Evolutionary conservation across 805 yeast species (phyloP).

Genomic region (Kodamaea restingae): DNA sequence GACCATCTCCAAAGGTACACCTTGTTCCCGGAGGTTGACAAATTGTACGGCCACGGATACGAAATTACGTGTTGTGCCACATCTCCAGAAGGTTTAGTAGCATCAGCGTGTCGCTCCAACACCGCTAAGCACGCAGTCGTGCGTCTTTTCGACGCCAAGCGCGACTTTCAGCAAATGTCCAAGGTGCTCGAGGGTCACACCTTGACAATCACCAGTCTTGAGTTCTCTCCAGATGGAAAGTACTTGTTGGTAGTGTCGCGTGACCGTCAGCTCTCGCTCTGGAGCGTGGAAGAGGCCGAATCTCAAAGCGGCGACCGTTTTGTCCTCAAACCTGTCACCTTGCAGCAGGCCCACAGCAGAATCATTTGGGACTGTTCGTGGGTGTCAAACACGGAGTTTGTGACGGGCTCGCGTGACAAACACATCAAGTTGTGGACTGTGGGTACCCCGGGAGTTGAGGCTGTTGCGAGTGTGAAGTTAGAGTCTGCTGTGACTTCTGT

Average conservation of each 20-base stretch:
- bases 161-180: conserved; percentile 48
- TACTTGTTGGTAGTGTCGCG: conserved; percentile 77
- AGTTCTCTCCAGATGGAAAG: conserved; percentile 65
- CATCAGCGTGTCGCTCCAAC: conserved; percentile 91
- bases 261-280: conserved; percentile 70
- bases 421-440: conserved; percentile 69
- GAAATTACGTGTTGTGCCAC: conserved; percentile 80
- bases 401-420: conserved; percentile 87
- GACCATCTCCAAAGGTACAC: conserved; percentile 90
- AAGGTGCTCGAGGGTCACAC: conserved; percentile 62
- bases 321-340: conserved; percentile 37
- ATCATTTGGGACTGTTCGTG: conserved; percentile 96
- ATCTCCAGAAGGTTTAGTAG: conserved; percentile 64
- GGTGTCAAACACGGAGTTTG: conserved; percentile 49
- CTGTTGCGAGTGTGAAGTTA: conserved; percentile 31
- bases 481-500: conserved; percentile 64
- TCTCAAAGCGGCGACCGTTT: conserved; percentile 12
- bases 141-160: conserved; percentile 61
- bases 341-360: conserved; percentile 74
- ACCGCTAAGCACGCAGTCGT: conserved; percentile 80
- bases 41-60: conserved; percentile 95
- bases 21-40: conserved; percentile 92
- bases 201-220: conserved; percentile 78
- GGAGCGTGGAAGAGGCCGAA: conserved; percentile 58
- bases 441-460: conserved; percentile 18